Conservation (phyloP, 2,329 filamentous ascomycete species). For the Paracorniculantispora psalliotae region DNA sequence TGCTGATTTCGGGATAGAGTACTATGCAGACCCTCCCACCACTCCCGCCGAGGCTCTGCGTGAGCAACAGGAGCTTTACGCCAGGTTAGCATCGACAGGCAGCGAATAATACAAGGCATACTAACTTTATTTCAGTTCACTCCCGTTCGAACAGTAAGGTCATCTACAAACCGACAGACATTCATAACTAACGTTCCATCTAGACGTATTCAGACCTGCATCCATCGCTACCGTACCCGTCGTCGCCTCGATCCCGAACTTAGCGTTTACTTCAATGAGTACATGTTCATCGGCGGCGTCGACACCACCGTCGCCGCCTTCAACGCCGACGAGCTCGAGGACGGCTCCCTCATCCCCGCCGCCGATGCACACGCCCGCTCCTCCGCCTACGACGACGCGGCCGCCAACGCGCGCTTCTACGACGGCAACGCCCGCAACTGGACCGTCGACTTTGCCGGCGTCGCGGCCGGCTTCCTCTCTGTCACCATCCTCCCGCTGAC, state of each 20-base stretch:
- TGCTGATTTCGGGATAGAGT: slow-evolving; percentile 43
- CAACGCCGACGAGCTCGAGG: slow-evolving; percentile 54
- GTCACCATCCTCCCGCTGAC: slow-evolving; percentile 50
- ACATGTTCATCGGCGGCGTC: slow-evolving; percentile 78
- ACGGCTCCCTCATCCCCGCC: slow-evolving; percentile 44
- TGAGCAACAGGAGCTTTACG: slow-evolving; percentile 63
- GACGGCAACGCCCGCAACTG: slow-evolving; percentile 53
- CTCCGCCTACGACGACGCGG: slow-evolving; percentile 27
- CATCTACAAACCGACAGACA: not conserved
- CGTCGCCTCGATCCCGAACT: slow-evolving; percentile 66
- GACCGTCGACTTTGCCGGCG: slow-evolving; percentile 73
- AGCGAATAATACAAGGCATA: not conserved
- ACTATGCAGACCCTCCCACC: slow-evolving; percentile 73
- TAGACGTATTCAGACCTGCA: slow-evolving; percentile 78
- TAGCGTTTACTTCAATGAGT: slow-evolving; percentile 66
- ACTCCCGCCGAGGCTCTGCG: slow-evolving; percentile 63
- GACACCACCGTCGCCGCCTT: slow-evolving; percentile 55
- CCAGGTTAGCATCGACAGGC: slow-evolving; percentile 41
- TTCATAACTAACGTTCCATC: not conserved
- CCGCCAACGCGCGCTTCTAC: slow-evolving; percentile 42
- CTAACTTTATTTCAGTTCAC: not conserved
- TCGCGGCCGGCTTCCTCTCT: slow-evolving; percentile 75
- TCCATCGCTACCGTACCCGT: slow-evolving; percentile 73
- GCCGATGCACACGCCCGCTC: not conserved
- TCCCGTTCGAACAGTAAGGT: not conserved